Conservation (phyloP, 2,329 filamentous ascomycete genomes). For the Aspergillus quadrilineatus region DNA sequence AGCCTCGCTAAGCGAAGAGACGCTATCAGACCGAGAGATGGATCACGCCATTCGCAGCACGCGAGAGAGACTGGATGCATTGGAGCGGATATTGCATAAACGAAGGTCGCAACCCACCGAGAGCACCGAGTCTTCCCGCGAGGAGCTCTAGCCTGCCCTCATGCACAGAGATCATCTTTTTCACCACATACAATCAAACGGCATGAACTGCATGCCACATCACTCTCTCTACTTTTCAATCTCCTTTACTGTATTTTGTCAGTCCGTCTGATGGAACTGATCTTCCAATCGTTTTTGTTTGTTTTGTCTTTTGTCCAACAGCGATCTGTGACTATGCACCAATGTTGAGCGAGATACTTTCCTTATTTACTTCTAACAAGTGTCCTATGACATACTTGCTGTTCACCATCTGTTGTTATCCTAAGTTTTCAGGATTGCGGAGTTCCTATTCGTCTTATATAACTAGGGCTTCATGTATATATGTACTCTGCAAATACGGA, state of each 20-base stretch:
- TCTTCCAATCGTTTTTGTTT: background rate
- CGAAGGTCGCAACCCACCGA: constrained; percentile 43
- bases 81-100: constrained; percentile 71
- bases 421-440: background rate
- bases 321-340: constrained; percentile 1
- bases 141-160: constrained; percentile 24
- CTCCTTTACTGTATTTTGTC: background rate
- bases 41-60: constrained; percentile 80
- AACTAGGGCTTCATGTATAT: background rate
- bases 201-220: background rate
- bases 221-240: background rate
- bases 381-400: background rate
- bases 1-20: constrained; percentile 60
- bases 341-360: constrained; percentile 7
- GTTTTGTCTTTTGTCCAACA: background rate
- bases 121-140: constrained; percentile 19
- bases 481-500: background rate
- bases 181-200: background rate
- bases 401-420: background rate
- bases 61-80: constrained; percentile 74
- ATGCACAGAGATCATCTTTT: constrained; percentile 5
- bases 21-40: constrained; percentile 71
- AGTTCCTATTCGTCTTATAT: background rate
- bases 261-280: background rate
- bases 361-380: background rate